Conservation (phyloP, 495 filamentous ascomycete species). For the Penicillium riverlandense region DNA sequence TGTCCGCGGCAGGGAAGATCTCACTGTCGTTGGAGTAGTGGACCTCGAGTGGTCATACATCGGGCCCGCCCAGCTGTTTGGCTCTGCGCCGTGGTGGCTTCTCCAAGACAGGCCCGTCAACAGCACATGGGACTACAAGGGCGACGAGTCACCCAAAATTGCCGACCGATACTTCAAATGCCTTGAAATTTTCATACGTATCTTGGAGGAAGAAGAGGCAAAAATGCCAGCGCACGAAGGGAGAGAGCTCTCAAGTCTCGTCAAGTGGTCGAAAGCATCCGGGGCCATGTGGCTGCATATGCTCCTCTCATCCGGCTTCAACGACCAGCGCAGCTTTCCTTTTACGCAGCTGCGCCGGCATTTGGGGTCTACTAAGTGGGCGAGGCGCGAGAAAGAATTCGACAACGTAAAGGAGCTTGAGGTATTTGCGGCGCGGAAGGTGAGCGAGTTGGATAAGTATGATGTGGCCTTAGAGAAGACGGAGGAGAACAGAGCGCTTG, state of each 20-base stretch:
- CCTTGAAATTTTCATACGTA: constrained; percentile 18
- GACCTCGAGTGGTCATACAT: constrained; percentile 32
- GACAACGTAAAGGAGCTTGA: background rate
- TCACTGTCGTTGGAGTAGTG: constrained; percentile 27
- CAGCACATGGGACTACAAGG: constrained; percentile 16
- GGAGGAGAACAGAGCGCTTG: background rate
- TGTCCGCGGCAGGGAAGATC: constrained; percentile 19
- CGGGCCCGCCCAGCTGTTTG: constrained; percentile 28
- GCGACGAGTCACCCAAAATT: constrained; percentile 14
- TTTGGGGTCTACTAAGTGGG: background rate
- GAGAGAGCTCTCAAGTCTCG: constrained; percentile 23
- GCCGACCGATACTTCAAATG: constrained; percentile 20
- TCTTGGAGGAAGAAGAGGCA: constrained; percentile 29
- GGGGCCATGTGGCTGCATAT: constrained; percentile 25
- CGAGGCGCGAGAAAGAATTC: background rate
- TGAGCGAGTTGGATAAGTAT: background rate
- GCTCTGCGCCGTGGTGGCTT: constrained; percentile 30
- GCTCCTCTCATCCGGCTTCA: constrained; percentile 1
- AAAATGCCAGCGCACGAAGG: constrained; percentile 16
- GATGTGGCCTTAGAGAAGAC: background rate
- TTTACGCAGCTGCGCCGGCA: background rate
- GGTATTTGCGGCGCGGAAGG: background rate
- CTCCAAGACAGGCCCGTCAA: constrained; percentile 21
- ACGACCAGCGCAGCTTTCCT: background rate
- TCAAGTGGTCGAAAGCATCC: constrained; percentile 16